phyloP scores from a whole-genome alignment of 2,329 filamentous ascomycete genomes.

The Aspergillus fischeri region DNA sequence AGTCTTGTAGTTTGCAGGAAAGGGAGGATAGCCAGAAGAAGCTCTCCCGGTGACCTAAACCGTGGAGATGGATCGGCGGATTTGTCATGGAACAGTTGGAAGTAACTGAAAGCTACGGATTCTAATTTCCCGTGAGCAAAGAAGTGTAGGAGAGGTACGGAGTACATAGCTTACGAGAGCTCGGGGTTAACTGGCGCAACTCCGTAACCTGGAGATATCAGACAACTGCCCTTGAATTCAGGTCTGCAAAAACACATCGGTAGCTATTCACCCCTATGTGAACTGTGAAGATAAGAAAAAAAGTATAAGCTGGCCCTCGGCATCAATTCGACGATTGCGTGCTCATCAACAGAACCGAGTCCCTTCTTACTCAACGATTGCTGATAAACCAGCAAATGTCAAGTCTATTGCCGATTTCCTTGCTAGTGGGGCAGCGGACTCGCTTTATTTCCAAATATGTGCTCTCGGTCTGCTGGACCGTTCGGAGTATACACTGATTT shows the following conservation, averaged over 20 bases:
- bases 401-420: slow-evolving; percentile 20
- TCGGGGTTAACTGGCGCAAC: neutral
- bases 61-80: slow-evolving; percentile 32
- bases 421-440: slow-evolving; percentile 23
- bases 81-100: slow-evolving; percentile 27
- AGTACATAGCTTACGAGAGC: neutral
- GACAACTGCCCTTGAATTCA: neutral
- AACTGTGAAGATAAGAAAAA: neutral
- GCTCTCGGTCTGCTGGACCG: slow-evolving; percentile 26
- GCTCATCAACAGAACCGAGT: neutral
- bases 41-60: slow-evolving; percentile 26
- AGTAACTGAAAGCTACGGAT: slow-evolving; percentile 25
- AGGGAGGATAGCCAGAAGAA: neutral
- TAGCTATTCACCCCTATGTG: neutral
- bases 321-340: neutral
- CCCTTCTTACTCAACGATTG: neutral
- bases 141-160: neutral
- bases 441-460: slow-evolving; percentile 31
- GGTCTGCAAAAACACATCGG: neutral
- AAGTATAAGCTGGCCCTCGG: neutral
- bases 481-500: neutral
- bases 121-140: slow-evolving; percentile 30
- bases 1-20: neutral
- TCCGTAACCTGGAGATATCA: neutral
- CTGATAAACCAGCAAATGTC: slow-evolving; percentile 5